Conservation (phyloP, 2,329 filamentous ascomycete genomes). For the Pseudogymnoascus sp. region DNA sequence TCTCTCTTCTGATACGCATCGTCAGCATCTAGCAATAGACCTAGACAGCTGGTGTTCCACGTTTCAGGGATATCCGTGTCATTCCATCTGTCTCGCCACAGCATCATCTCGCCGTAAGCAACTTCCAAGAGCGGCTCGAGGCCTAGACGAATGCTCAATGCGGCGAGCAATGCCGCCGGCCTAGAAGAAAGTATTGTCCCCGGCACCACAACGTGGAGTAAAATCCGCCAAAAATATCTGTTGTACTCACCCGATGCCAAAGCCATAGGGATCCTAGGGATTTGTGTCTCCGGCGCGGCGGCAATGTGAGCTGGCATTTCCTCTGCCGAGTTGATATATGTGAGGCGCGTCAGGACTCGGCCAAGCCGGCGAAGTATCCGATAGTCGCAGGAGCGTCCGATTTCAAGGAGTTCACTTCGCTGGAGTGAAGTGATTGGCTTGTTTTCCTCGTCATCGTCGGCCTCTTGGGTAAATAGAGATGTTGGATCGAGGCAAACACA, state of each 20-base stretch:
- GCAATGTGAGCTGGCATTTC: neutral
- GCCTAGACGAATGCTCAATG: neutral
- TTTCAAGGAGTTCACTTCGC: constrained; percentile 42
- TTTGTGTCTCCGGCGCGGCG: neutral
- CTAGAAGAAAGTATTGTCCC: neutral
- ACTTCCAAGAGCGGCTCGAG: neutral
- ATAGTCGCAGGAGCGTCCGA: constrained; percentile 43
- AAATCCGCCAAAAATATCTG: neutral
- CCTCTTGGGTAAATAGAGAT: constrained; percentile 27
- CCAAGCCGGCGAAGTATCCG: constrained; percentile 41
- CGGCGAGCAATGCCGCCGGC: neutral
- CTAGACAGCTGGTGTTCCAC: neutral
- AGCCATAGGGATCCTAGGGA: neutral
- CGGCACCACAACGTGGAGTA: neutral
- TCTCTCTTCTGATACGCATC: neutral
- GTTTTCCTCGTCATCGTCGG: constrained; percentile 18
- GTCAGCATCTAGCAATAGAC: neutral
- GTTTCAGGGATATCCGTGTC: neutral
- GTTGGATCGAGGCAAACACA: constrained; percentile 46
- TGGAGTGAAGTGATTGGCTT: constrained; percentile 32
- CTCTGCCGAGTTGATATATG: neutral
- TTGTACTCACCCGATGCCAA: neutral
- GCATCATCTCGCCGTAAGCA: neutral
- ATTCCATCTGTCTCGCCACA: neutral
- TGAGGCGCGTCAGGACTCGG: constrained; percentile 39